Evolutionary conservation across 2,329 filamentous ascomycete genomes (phyloP).

Genomic region (Dichotomopilus funicola): DNA sequence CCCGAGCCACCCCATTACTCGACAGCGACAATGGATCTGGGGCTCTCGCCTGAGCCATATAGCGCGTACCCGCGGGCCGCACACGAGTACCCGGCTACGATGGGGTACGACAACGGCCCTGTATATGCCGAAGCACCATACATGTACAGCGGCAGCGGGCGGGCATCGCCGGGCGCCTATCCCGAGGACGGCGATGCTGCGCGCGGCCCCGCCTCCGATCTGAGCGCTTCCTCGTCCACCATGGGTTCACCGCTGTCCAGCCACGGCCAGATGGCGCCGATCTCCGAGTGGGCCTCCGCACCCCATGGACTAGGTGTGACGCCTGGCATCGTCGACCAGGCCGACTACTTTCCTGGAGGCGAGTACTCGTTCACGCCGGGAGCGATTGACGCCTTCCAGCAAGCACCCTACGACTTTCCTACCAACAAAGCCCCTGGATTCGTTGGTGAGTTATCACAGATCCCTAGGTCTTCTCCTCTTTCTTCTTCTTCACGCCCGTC

Average conservation of each 20-base stretch:
- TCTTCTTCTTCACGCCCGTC: constrained; percentile 9
- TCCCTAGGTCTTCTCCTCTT: constrained; percentile 30
- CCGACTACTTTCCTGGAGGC: constrained; percentile 45
- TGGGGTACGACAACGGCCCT: constrained; percentile 35
- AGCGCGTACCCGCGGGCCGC: constrained; percentile 34
- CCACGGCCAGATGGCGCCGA: constrained; percentile 49
- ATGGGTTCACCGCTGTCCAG: constrained; percentile 61
- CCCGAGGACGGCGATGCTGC: constrained; percentile 43
- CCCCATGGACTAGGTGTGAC: constrained; percentile 51
- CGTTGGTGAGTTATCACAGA: constrained; percentile 49
- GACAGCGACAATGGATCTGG: constrained; percentile 41
- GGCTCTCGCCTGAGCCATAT: constrained; percentile 41
- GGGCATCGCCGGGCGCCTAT: constrained; percentile 43
- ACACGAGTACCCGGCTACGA: constrained; percentile 36
- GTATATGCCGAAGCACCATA: constrained; percentile 41
- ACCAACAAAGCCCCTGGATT: constrained; percentile 43
- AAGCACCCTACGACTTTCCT: constrained; percentile 38
- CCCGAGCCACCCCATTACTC: constrained; percentile 40
- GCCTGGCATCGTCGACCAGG: constrained; percentile 56
- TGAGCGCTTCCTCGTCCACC: constrained; percentile 60
- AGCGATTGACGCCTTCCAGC: constrained; percentile 44
- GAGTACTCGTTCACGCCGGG: constrained; percentile 48
- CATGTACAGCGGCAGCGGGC: constrained; percentile 36
- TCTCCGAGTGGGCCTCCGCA: constrained; percentile 51
- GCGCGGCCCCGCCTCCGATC: constrained; percentile 48